Conservation (phyloP, 352 stramenopile genomes). For the Phytophthora pini region DNA sequence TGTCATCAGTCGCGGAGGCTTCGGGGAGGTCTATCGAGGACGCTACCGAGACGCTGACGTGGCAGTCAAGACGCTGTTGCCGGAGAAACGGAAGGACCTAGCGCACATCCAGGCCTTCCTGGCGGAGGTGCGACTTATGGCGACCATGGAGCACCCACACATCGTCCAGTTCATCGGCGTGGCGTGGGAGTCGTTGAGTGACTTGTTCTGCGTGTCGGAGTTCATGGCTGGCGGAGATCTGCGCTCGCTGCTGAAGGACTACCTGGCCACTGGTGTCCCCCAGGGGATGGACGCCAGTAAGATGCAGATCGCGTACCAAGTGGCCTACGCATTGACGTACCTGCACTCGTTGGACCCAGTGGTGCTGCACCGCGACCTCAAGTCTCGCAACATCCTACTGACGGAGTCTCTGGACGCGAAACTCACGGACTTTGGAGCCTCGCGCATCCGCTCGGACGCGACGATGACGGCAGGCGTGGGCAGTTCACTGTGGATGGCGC, state of each 20-base stretch:
- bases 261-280: conserved; percentile 14
- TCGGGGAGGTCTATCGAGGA: conserved; percentile 47
- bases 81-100: conserved; percentile 47
- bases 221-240: conserved; percentile 59
- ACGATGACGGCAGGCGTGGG: conserved; percentile 37
- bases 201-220: conserved; percentile 54
- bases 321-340: conserved; percentile 41
- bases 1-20: conserved; percentile 40
- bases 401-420: conserved; percentile 44
- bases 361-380: conserved; percentile 63
- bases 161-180: conserved; percentile 58
- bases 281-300: conserved; percentile 35
- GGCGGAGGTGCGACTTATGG: conserved; percentile 47
- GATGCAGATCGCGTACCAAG: conserved; percentile 39
- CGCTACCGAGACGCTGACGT: conserved; percentile 44
- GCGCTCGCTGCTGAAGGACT: conserved; percentile 43
- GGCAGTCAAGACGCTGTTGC: conserved; percentile 48
- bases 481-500: conserved; percentile 39
- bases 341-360: conserved; percentile 31
- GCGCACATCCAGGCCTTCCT: conserved; percentile 46
- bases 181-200: conserved; percentile 52
- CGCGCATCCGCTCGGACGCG: conserved; percentile 25
- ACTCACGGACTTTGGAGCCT: conserved; percentile 57
- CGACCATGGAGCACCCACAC: conserved; percentile 51
- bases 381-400: conserved; percentile 71